Conservation (phyloP, 2,329 filamentous ascomycete genomes). For the Emergomyces africanus region DNA sequence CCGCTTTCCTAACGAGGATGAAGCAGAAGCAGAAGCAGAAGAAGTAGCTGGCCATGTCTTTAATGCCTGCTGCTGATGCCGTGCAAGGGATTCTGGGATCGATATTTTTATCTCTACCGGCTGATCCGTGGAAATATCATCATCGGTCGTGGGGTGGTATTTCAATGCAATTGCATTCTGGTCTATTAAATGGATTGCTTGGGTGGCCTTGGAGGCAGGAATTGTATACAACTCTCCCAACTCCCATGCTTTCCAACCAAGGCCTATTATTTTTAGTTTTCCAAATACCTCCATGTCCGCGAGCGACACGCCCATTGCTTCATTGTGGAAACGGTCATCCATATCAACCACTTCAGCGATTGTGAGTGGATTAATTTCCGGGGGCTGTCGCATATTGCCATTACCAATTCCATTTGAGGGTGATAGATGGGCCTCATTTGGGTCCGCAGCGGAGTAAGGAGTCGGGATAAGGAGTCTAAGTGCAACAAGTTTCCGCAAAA, state of each 20-base stretch:
- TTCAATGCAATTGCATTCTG: not conserved
- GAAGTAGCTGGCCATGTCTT: slow-evolving; percentile 5
- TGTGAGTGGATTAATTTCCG: slow-evolving; percentile 5
- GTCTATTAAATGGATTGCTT: not conserved
- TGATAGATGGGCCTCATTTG: not conserved
- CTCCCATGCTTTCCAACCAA: slow-evolving; percentile 29
- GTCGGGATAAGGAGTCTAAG: slow-evolving; percentile 30
- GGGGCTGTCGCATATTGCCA: not conserved
- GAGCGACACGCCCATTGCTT: slow-evolving; percentile 20
- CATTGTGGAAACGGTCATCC: slow-evolving; percentile 22
- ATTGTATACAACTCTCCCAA: slow-evolving; percentile 25
- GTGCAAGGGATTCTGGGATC: not conserved
- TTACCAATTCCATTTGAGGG: not conserved
- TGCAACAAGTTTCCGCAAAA: slow-evolving; percentile 27
- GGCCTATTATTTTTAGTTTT: slow-evolving; percentile 23
- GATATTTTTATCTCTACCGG: not conserved
- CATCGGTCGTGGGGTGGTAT: not conserved
- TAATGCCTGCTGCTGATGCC: not conserved
- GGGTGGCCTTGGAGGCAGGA: slow-evolving; percentile 9
- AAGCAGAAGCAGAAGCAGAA: slow-evolving; percentile 3
- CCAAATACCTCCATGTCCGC: slow-evolving; percentile 22
- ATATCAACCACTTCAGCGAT: slow-evolving; percentile 25
- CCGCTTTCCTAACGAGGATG: slow-evolving; percentile 14
- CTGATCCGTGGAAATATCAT: not conserved
- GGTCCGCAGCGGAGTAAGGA: not conserved